A percentile compares a stretch with the other conserved stretches of the same genome.
Evolutionary conservation across 768 basidiomycete genomes (phyloP).

Genomic region (Wakefieldia striispora): DNA sequence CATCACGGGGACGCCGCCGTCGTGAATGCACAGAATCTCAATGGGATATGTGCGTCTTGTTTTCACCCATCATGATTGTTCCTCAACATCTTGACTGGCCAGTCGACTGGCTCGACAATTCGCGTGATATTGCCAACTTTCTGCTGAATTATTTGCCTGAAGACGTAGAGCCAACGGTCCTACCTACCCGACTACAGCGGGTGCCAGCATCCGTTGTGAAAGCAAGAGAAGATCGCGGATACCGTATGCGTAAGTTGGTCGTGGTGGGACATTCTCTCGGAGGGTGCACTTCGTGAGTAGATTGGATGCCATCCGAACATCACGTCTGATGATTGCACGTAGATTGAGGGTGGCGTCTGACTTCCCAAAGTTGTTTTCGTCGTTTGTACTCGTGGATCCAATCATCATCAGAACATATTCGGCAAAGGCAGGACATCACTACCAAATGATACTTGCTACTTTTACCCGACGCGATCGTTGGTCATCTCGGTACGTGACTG

Average conservation of each 20-base stretch:
- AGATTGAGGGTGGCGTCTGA: constrained; percentile 67
- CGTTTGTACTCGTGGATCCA: constrained; percentile 77
- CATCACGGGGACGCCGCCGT: constrained; percentile 85
- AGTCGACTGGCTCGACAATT: constrained; percentile 80
- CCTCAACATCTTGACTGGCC: background rate
- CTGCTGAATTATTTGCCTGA: constrained; percentile 65
- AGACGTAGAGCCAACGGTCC: constrained; percentile 22
- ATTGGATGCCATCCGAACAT: background rate
- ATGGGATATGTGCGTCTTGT: constrained; percentile 53
- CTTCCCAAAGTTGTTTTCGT: constrained; percentile 65
- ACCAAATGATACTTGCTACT: constrained; percentile 39
- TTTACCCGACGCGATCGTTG: constrained; percentile 60
- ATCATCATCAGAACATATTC: constrained; percentile 44
- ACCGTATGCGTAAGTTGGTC: constrained; percentile 53
- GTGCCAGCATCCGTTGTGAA: constrained; percentile 42
- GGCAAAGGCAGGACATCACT: background rate
- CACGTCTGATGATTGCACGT: background rate
- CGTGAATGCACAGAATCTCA: constrained; percentile 57
- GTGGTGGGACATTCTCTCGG: constrained; percentile 85
- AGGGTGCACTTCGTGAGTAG: constrained; percentile 68
- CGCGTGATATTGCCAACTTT: constrained; percentile 78
- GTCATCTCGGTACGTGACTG: constrained; percentile 49
- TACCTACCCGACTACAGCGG: constrained; percentile 57
- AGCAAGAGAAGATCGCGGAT: constrained; percentile 46
- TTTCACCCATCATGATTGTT: background rate